Evolutionary conservation across 192 early-diverging fungal genomes (phyloP).

Genomic region (Backusella australiensis): DNA sequence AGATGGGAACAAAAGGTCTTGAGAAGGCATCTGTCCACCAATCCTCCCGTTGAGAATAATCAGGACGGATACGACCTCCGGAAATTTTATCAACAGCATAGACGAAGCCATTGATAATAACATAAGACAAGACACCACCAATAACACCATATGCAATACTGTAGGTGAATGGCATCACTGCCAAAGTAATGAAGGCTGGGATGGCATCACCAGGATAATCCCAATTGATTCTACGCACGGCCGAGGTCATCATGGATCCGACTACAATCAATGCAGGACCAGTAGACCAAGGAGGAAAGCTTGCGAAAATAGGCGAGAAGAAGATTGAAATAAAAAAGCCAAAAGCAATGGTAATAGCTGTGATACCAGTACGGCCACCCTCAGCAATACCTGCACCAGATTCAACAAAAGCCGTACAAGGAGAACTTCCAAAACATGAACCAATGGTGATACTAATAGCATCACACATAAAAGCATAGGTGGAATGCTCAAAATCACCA

Average conservation of each 20-base stretch:
- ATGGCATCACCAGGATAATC: constrained; percentile 74
- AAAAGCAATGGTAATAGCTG: constrained; percentile 64
- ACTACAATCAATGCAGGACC: constrained; percentile 79
- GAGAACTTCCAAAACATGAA: constrained; percentile 69
- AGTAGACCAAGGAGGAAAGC: constrained; percentile 83
- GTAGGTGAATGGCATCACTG: constrained; percentile 82
- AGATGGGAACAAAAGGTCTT: constrained; percentile 21
- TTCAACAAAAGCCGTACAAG: constrained; percentile 78
- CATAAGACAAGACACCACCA: constrained; percentile 66
- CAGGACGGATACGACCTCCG: constrained; percentile 49
- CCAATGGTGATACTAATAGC: constrained; percentile 64
- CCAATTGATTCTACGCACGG: constrained; percentile 73
- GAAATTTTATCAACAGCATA: constrained; percentile 55
- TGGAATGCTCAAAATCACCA: constrained; percentile 78
- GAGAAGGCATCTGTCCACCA: constrained; percentile 30
- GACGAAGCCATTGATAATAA: constrained; percentile 66
- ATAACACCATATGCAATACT: constrained; percentile 81
- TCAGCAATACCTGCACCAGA: constrained; percentile 83
- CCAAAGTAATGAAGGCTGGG: constrained; percentile 76
- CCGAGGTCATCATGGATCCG: constrained; percentile 76
- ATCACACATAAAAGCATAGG: constrained; percentile 74
- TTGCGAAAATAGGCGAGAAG: constrained; percentile 83
- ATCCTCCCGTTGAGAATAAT: constrained; percentile 30
- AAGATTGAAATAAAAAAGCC: constrained; percentile 78
- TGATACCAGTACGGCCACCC: constrained; percentile 77